A percentile compares a stretch with the other conserved stretches of the same genome.
Evolutionary conservation across 2,329 filamentous ascomycete species (phyloP).

Genomic region (Penicillium sp.): DNA sequence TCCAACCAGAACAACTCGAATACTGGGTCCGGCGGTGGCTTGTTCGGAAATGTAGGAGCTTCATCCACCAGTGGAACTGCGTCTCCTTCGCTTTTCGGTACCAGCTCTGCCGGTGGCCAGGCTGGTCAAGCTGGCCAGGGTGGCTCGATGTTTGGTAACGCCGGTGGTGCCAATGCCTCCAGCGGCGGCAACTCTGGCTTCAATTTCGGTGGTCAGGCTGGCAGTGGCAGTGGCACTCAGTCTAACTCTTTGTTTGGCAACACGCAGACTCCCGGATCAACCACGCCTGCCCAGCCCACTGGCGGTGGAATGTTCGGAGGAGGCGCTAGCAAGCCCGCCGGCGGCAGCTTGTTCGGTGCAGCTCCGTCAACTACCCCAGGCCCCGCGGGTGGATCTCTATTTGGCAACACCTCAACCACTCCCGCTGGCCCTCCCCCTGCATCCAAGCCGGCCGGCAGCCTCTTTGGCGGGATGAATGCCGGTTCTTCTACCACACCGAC

Average conservation of each 20-base stretch:
- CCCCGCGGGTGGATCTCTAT: conserved; percentile 33
- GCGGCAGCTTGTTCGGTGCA: conserved; percentile 17
- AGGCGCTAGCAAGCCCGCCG: conserved; percentile 1
- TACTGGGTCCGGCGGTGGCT: conserved; percentile 21
- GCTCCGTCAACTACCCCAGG: conserved; percentile 40
- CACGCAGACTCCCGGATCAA: conserved; percentile 37
- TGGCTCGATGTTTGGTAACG: conserved; percentile 29
- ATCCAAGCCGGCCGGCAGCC: conserved; percentile 23
- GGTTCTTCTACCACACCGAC: conserved; percentile 23
- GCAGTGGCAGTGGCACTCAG: conserved; percentile 22
- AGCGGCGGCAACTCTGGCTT: conserved; percentile 29
- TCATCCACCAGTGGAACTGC: conserved; percentile 31
- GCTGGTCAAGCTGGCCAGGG: background rate
- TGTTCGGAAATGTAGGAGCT: conserved; percentile 45
- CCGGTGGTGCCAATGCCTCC: conserved; percentile 20
- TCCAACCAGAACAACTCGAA: conserved; percentile 30
- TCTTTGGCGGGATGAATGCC: conserved; percentile 30
- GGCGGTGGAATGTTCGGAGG: conserved; percentile 33
- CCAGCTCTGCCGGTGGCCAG: conserved; percentile 23
- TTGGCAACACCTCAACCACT: conserved; percentile 48
- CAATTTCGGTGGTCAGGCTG: conserved; percentile 33
- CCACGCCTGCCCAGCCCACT: conserved; percentile 32
- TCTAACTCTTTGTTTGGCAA: conserved; percentile 30
- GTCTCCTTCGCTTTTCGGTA: conserved; percentile 37
- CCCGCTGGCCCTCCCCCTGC: conserved; percentile 50